Base-by-base conservation (phyloP, 2,329 filamentous ascomycete species). In the Aspergillus fijiensis region DNA sequence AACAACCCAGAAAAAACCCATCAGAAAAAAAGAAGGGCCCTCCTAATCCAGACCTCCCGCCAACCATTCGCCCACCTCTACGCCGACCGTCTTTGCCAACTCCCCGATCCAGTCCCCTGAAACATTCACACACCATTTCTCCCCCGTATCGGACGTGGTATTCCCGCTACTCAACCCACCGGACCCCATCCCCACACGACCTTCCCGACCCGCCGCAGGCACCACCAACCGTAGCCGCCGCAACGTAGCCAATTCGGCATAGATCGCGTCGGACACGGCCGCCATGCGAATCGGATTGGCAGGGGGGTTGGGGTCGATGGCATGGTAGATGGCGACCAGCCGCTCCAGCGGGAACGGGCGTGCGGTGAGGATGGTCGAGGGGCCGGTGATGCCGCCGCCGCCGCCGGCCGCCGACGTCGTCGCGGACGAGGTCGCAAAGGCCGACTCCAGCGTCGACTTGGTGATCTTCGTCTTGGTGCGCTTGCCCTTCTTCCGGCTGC, bases 111-210 rank as follows among this genome's bases (percentile, higher is more conserved):
- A 80, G 51, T 80, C 78, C 5, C 77, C 77, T 23, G 75, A 77
- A 7, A 81, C 76, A 69, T 80, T 80, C 14, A 80, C 75, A 59
- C 75, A 76, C 80, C 80, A 82, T 56, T 80, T 81, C 62, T 79
- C 79, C 5, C 74, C 75, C 3, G 71, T 74, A 63, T 77, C 77
- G 19, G 75, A 72, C 25, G 70, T 73, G 3, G 72, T 76, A 57
- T 72, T 75, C 11, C 71, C 74, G 54, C 68, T 73, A 19, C 69
- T 66, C 29, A 69, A 67, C n/a, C 69, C 72, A 5, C 67, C 63
- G 10, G 64, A 63, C 11, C 65, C 67, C 19, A 53, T 54, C n/a
- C 59, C 67, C 63, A 63, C 62, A 45, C 69, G 69, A 54, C 70
- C 65, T 29, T 73, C 70, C 27, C 66, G 67, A 21, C 73, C 72